A percentile compares a stretch with the other conserved stretches of the same genome.
Conservation (phyloP, 2,329 filamentous ascomycete species). For the Zymoseptoria brevis region DNA sequence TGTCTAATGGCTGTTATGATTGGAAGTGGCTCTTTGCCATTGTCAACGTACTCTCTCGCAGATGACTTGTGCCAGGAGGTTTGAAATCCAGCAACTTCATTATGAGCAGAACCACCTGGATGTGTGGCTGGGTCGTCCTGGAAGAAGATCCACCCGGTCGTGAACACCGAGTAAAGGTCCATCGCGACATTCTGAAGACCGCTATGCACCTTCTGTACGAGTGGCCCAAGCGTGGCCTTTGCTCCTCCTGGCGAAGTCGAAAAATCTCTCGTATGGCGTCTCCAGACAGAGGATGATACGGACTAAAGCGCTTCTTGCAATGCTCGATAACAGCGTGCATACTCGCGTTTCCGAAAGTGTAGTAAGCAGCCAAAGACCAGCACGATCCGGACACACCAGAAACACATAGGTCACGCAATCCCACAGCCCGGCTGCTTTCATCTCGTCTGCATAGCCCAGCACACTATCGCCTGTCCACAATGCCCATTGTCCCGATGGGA, state of each 20-base stretch:
- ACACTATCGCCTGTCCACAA: not conserved
- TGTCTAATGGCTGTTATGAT: conserved; percentile 25
- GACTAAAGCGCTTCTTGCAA: conserved; percentile 28
- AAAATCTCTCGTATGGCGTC: conserved; percentile 26
- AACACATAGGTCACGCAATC: conserved; percentile 28
- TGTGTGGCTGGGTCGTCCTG: conserved; percentile 20
- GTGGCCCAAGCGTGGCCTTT: conserved; percentile 23
- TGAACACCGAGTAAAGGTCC: conserved; percentile 29
- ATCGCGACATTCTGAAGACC: conserved; percentile 27
- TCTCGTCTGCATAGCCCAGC: conserved; percentile 25
- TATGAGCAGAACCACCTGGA: conserved; percentile 15
- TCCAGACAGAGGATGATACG: conserved; percentile 27
- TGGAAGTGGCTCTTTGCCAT: conserved; percentile 20
- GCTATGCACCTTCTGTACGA: conserved; percentile 26
- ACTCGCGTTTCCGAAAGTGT: conserved; percentile 24
- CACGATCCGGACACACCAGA: conserved; percentile 28
- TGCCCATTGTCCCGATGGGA: not conserved
- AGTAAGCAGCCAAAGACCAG: conserved; percentile 28
- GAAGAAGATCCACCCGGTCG: conserved; percentile 27
- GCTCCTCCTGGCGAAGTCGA: conserved; percentile 21
- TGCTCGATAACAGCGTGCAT: conserved; percentile 27
- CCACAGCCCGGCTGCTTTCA: conserved; percentile 26
- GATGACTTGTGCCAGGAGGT: conserved; percentile 25
- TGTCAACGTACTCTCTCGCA: conserved; percentile 20
- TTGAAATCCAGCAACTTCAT: conserved; percentile 19